These are phyloP conservation scores for Areca catechu DNA, from an alignment of 176 grass and related monocot species.

Conservation along the genomic window DNA sequence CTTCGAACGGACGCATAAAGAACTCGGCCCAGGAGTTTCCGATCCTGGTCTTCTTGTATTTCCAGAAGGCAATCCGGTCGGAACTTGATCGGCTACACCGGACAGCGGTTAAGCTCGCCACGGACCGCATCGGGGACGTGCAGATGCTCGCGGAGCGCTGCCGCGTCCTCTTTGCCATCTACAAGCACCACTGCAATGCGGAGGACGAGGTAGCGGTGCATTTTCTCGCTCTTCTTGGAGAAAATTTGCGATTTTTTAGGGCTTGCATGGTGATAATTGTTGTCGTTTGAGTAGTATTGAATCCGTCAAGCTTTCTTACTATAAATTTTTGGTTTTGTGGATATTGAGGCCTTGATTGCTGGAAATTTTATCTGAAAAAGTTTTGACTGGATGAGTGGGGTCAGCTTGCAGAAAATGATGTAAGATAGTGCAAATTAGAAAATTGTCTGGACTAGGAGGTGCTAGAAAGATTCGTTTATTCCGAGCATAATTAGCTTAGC, in stretches of 20 bases:
- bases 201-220: constrained; percentile 53
- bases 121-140: constrained; percentile 23
- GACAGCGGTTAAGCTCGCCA: constrained; percentile 47
- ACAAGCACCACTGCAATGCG: constrained; percentile 75
- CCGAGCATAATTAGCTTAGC: too few relatives aligned
- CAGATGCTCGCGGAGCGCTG: constrained; percentile 23
- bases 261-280: neutral
- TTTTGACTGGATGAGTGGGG: neutral
- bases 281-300: neutral
- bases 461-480: too few relatives aligned
- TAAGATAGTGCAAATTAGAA: too few relatives aligned
- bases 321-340: neutral
- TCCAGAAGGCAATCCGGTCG: constrained; percentile 88
- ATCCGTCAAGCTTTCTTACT: neutral
- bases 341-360: neutral
- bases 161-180: constrained; percentile 60
- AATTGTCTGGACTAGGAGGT: too few relatives aligned
- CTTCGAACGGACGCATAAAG: neutral
- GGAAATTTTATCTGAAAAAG: neutral
- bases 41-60: constrained; percentile 72
- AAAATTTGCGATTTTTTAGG: too few relatives aligned
- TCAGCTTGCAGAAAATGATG: too few relatives aligned
- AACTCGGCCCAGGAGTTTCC: constrained; percentile 40
- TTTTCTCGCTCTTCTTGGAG: neutral
- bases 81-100: constrained; percentile 62